Conservation (phyloP, 768 basidiomycete genomes). For the Xanthoconium purpureum region DNA sequence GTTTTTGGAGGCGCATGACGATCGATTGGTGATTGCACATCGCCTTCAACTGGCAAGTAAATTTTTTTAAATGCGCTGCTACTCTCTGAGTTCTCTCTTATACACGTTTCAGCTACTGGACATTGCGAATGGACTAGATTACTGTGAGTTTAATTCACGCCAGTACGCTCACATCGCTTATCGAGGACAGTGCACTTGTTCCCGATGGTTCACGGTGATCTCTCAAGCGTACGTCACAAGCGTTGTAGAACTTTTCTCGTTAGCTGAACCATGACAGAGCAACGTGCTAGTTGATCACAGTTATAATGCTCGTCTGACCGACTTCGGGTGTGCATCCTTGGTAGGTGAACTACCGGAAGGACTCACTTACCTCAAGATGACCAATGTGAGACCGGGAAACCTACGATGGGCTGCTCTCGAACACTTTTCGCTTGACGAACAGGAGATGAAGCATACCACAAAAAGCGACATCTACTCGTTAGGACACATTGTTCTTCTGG, state of each 20-base stretch:
- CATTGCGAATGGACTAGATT: conserved; percentile 6
- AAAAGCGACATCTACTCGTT: conserved; percentile 2
- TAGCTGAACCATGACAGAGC: not conserved
- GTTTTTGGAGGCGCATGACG: not conserved
- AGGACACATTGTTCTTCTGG: not conserved
- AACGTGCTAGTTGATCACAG: conserved; percentile 4
- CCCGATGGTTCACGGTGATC: conserved; percentile 2
- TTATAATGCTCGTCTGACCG: not conserved
- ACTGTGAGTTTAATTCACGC: not conserved
- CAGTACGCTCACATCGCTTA: not conserved
- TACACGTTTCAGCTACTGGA: not conserved
- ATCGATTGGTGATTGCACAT: not conserved
- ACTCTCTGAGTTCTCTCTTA: not conserved
- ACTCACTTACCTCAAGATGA: not conserved
- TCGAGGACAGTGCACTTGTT: conserved; percentile 1
- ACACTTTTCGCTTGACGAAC: not conserved
- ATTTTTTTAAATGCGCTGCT: too few relatives aligned
- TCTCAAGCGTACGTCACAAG: not conserved
- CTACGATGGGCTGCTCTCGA: conserved; percentile 8
- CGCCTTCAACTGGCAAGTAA: conserved; percentile 2
- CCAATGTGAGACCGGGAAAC: not conserved
- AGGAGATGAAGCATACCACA: not conserved
- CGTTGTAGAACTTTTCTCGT: too few relatives aligned
- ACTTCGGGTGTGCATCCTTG: conserved; percentile 6
- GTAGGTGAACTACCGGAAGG: conserved; percentile 1